Base-by-base conservation (phyloP, 176 grass and related monocot species). In the Triticum turgidum region DNA sequence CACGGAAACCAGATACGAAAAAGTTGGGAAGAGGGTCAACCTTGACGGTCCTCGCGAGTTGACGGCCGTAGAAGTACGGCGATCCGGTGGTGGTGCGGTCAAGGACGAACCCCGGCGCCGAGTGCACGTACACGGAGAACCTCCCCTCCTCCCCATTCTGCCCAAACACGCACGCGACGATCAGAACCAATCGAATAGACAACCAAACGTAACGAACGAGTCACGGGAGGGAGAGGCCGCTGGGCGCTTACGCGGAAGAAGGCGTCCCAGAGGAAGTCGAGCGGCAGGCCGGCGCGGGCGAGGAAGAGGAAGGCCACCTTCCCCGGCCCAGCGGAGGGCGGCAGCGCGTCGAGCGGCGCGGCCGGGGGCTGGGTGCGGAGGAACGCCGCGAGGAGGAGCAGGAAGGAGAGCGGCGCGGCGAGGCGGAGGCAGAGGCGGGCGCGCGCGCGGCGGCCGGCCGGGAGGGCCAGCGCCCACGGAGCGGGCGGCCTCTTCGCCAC, bases 291-390 rank as follows among this genome's bases (percentile, higher is more conserved):
- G 2, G 89, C 82, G 79, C 97, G 94, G 77, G 66, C 92, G 76
- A 99, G 87, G 87, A 99, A 99, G 83, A 99, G 92, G 88, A 96
- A 96, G 79, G 97, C 94, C 52, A 94, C 89, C 92, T 94, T 99
- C 2, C 90, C 76, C 0, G 71, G 87, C 7, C 81, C 87, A 73
- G 6, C 58, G 79, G 61, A 11, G 42, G 88, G 83, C 78, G 54
- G 75, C 75, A 54, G 56, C 22, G 77, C 79, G 39, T 45, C 37
- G 33, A 70, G 37, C 41, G 73, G 81, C 20, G 79, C 73, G 20
- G 66, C 15, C 1, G 78, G 25, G 21, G 83, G 62, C 75, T 87
- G 90, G 42, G 85, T 49, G 87, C 89, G 88, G 82, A 96, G 34
- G 22, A 99, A 83, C 61, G 68, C 77, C 0, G 67, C 69, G 82